Evolutionary conservation across 1,284 basidiomycete species (phyloP).

Genomic region (Stygiomarasmius scandens): DNA sequence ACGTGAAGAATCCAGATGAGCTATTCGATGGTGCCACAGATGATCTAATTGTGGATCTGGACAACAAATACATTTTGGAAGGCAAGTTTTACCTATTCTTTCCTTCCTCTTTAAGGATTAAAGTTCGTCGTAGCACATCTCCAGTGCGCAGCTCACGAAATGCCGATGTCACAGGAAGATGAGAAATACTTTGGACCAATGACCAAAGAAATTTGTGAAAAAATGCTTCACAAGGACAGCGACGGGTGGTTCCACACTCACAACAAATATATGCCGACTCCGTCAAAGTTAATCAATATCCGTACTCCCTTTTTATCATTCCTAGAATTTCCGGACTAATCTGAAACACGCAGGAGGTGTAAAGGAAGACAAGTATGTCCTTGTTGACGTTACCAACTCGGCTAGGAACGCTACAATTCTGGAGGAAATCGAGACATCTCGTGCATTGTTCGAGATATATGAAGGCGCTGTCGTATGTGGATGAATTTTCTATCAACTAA

Average conservation of each 20-base stretch:
- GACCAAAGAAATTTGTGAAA: slow-evolving; percentile 59
- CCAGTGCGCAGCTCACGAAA: slow-evolving; percentile 87
- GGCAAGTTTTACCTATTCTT: slow-evolving; percentile 26
- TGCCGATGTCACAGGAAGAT: slow-evolving; percentile 77
- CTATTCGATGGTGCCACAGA: slow-evolving; percentile 66
- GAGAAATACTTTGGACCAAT: slow-evolving; percentile 72
- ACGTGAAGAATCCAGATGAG: slow-evolving; percentile 71
- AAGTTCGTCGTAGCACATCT: slow-evolving; percentile 59
- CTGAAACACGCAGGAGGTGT: slow-evolving; percentile 47
- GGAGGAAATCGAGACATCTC: slow-evolving; percentile 86
- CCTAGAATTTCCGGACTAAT: slow-evolving; percentile 5
- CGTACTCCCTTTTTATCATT: slow-evolving; percentile 37
- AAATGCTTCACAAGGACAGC: slow-evolving; percentile 57
- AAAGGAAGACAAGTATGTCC: slow-evolving; percentile 78
- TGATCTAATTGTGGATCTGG: slow-evolving; percentile 73
- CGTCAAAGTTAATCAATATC: slow-evolving; percentile 74
- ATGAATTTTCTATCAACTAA: background rate
- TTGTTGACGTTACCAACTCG: slow-evolving; percentile 66
- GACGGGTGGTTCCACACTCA: slow-evolving; percentile 86
- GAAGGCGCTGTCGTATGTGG: slow-evolving; percentile 72
- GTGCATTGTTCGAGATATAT: slow-evolving; percentile 85
- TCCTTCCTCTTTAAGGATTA: background rate
- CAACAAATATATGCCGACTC: slow-evolving; percentile 77
- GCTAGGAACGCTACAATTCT: slow-evolving; percentile 56
- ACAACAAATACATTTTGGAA: slow-evolving; percentile 79